Base-by-base conservation (phyloP, 129 eudicot genomes). In the Oenanthe sinensis region DNA sequence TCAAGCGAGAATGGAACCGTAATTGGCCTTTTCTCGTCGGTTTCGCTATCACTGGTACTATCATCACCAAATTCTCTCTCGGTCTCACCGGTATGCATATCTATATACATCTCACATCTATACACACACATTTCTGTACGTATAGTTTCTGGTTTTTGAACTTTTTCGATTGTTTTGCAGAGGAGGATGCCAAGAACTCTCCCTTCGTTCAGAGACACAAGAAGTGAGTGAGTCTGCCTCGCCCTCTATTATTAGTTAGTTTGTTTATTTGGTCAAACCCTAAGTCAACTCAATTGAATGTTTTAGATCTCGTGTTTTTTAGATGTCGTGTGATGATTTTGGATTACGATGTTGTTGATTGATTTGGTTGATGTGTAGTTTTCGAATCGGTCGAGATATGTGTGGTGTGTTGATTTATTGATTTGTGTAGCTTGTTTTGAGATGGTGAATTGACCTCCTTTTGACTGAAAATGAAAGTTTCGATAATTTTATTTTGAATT, bases 1-100 rank as follows among this genome's bases (percentile, higher is more conserved):
- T 88, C 90, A 67, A 75, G 80, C 79, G 92, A 69, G 92, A 88
- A 28, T 88, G 83, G 83, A 86, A 75, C 36, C 88, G 92, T 33
- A 86, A 82, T 80, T 86, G 89, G 89, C 92, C 90, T 8, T 88
- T 88, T 81, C 88, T 88, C 45, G 86, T 86, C 62, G 92, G 92
- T 6, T 88, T 88, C 84, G 88, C 88, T 69, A 71, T 84, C 52
- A 88, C 92, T 30, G 92, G 92, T 28, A 28, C 87, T 71, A 80
- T 88, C 86, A 82, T 88, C 80, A 84, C 88, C 84, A 88, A 88
- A 71, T 4, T 88, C 8, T 79, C 92, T 69, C 88, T 86, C 75
- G 83, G 88, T 43, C 88, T 88, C 43, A 81, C 90, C 20, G 92
- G 92, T 88, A 16, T 44, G 12, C 28, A 2, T 5, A 3, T 72